Base-by-base conservation (phyloP, 108 stramenopile species). In the Cyclotella kingstonii region DNA sequence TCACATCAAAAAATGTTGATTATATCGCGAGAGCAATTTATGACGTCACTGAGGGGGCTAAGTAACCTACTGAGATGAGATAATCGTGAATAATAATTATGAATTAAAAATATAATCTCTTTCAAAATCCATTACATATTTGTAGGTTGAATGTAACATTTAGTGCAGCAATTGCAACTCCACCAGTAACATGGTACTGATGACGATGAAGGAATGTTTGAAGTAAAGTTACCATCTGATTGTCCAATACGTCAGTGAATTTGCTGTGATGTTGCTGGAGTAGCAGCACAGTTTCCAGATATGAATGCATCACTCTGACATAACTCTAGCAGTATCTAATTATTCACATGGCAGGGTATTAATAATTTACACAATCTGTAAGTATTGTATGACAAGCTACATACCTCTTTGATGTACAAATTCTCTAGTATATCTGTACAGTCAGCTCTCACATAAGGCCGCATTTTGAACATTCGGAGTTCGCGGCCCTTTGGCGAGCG, bases 21-120 rank as follows among this genome's bases (percentile, higher is more conserved):
- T 97, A 98, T 66, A 83, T 99, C 52, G 97, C 98, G 0, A 48
- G 77, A 68, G 87, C 96, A 22, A 95, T 99, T 55, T 77, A 93
- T 73, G 95, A 91, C 30, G 97, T 99, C 25, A 95, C 98, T 12
- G 88, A 90, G 55, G 62, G 77, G 62, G 72, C 11, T 7, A 36
- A 36, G 11, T 36, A 36, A 36, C n/a, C n/a, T n/a, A n/a, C n/a
- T n/a, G n/a, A n/a, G n/a, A n/a, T n/a, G n/a, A n/a, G n/a, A n/a
- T n/a, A n/a, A n/a, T n/a, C n/a, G n/a, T n/a, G n/a, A n/a, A n/a
- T n/a, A n/a, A n/a, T n/a, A n/a, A n/a, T n/a, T n/a, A n/a, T n/a
- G n/a, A n/a, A n/a, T n/a, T n/a, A n/a, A 18, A n/a, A 44, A 18
- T 4, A 14, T 5, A 44, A 18, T 18, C n/a, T 44, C 19, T 44